Evolutionary conservation across 495 filamentous ascomycete genomes (phyloP).

Genomic region (Penicillium manginii): DNA sequence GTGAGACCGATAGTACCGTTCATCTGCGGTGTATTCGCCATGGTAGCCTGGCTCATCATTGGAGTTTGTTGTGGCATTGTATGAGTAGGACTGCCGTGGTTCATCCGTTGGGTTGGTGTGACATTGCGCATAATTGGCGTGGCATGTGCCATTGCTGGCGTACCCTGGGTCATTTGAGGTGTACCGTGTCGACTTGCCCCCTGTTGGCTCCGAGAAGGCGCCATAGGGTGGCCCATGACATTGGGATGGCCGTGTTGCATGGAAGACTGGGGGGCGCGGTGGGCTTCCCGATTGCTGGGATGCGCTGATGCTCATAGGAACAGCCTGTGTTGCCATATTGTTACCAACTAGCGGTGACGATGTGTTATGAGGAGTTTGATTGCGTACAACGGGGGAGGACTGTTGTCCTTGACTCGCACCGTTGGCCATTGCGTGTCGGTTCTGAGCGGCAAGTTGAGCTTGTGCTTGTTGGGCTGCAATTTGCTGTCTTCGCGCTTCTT

Average conservation of each 20-base stretch:
- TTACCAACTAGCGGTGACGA: constrained; percentile 76
- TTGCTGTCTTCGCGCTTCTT: constrained; percentile 49
- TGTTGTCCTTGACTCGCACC: constrained; percentile 69
- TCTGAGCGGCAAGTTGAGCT: constrained; percentile 48
- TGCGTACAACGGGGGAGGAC: constrained; percentile 78
- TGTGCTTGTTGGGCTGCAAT: constrained; percentile 55
- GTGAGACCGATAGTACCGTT: constrained; percentile 39
- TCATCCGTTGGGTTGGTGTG: constrained; percentile 73
- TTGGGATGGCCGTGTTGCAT: constrained; percentile 71
- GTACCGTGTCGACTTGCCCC: constrained; percentile 75
- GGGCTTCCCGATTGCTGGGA: constrained; percentile 80
- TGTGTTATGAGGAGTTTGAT: constrained; percentile 75
- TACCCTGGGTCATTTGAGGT: constrained; percentile 77
- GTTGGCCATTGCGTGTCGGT: constrained; percentile 50
- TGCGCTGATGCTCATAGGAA: constrained; percentile 78
- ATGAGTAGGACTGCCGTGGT: constrained; percentile 69
- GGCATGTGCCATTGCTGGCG: constrained; percentile 74
- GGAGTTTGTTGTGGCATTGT: constrained; percentile 62
- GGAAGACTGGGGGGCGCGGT: constrained; percentile 73
- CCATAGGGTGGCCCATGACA: constrained; percentile 74
- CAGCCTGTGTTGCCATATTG: constrained; percentile 53
- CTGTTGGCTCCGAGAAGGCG: constrained; percentile 77
- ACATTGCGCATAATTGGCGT: constrained; percentile 71
- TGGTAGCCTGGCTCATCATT: constrained; percentile 56
- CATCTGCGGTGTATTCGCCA: constrained; percentile 51